These are phyloP conservation scores for Colletotrichum liaoningense DNA, from an alignment of 2,329 filamentous ascomycete genomes.

Conservation along the genomic window DNA sequence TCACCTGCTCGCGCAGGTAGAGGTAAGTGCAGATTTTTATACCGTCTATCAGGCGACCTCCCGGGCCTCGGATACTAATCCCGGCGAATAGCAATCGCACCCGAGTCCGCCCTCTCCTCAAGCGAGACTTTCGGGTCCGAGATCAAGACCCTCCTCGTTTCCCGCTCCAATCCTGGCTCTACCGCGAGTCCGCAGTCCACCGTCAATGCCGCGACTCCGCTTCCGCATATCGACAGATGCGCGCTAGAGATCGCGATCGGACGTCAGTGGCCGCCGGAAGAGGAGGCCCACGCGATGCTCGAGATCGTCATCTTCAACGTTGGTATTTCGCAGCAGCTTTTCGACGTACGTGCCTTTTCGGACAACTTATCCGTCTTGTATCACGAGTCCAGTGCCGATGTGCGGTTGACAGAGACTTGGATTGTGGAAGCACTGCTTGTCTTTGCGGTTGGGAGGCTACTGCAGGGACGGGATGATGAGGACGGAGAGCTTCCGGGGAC, in stretches of 20 bases:
- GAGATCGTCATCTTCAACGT: slow-evolving; percentile 20
- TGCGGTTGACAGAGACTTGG: slow-evolving; percentile 1
- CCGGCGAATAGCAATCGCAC: slow-evolving; percentile 15
- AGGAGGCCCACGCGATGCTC: slow-evolving; percentile 19
- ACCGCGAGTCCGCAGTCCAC: neutral
- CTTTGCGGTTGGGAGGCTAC: slow-evolving; percentile 20
- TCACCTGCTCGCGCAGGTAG: neutral
- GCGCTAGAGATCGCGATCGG: neutral
- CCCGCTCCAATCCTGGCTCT: slow-evolving; percentile 15
- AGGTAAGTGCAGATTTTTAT: neutral
- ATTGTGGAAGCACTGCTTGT: slow-evolving; percentile 20
- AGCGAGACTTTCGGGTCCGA: slow-evolving; percentile 21
- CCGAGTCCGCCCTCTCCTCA: slow-evolving; percentile 15
- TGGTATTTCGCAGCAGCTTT: slow-evolving; percentile 32
- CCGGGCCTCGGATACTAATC: neutral
- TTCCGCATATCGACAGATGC: neutral
- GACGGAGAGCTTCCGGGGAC: slow-evolving; percentile 2
- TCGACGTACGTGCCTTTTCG: slow-evolving; percentile 29
- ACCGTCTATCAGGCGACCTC: accelerated
- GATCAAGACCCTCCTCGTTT: slow-evolving; percentile 6
- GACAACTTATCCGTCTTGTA: slow-evolving; percentile 21
- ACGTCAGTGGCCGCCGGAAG: slow-evolving; percentile 14
- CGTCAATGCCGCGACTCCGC: neutral
- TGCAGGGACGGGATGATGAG: neutral
- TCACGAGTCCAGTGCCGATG: neutral